A percentile compares a stretch with the other conserved stretches of the same genome.
phyloP scores from a whole-genome alignment of 805 yeast genomes.

The Metschnikowia picachoensis region DNA sequence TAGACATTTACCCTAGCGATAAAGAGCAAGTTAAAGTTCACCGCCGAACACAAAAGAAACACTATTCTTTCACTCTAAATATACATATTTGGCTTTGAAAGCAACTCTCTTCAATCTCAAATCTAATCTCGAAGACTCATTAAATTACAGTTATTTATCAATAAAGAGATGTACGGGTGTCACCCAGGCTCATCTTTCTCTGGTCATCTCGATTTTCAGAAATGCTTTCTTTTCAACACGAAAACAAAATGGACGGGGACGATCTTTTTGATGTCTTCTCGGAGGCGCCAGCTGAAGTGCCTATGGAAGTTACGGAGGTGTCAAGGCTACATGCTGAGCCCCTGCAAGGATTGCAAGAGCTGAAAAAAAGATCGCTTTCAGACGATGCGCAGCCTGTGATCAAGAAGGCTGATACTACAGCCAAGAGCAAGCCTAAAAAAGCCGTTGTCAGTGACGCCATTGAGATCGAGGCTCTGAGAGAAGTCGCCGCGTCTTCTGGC shows the following conservation, averaged over 20 bases:
- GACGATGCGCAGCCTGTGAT: background rate
- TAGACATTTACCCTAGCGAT: too few species aligned
- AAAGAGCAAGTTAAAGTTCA: too few species aligned
- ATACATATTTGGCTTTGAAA: too few species aligned
- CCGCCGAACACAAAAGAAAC: too few species aligned
- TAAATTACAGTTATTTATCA: too few species aligned
- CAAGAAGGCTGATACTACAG: conserved; percentile 2
- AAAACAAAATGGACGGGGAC: conserved; percentile 36
- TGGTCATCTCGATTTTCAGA: background rate
- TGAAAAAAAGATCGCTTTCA: conserved; percentile 2
- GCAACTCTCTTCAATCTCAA: too few species aligned
- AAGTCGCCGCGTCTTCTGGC: conserved; percentile 80
- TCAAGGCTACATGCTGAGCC: background rate
- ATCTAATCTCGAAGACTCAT: too few species aligned
- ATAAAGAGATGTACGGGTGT: conserved; percentile 3
- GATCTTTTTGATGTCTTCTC: conserved; percentile 62
- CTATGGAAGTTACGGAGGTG: conserved; percentile 14
- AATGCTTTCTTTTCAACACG: too few species aligned
- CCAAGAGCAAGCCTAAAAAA: conserved; percentile 34
- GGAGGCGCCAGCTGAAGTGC: conserved; percentile 45
- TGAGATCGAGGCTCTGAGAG: conserved; percentile 86
- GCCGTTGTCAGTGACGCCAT: conserved; percentile 84
- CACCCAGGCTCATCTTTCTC: background rate
- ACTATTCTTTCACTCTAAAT: too few species aligned
- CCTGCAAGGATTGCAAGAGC: background rate